Percentiles rank a stretch among this genome's conserved stretches.
phyloP scores from a whole-genome alignment of 2,329 filamentous ascomycete species.

The Ramularia collo-cygni region DNA sequence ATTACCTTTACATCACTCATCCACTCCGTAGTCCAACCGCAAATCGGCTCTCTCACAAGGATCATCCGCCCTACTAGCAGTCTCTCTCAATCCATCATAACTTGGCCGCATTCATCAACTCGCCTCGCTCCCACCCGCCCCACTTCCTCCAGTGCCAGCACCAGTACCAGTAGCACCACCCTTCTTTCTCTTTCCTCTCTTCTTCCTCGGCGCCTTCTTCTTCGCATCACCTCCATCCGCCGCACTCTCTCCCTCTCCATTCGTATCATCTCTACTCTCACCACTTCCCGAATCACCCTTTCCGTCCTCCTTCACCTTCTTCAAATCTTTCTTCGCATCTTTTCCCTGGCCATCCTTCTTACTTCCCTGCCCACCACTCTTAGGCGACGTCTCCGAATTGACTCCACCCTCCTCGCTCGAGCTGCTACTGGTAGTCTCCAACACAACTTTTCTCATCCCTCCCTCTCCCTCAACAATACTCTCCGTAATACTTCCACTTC shows the following conservation, averaged over 20 bases:
- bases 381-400: constrained; percentile 8
- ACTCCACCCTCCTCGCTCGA: constrained; percentile 3
- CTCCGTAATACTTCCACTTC: constrained; percentile 73
- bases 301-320: constrained; percentile 14
- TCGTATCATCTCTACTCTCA: constrained; percentile 9
- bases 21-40: no score
- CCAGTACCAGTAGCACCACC: constrained; percentile 2
- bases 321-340: constrained; percentile 7
- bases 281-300: constrained; percentile 5
- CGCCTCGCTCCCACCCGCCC: no score
- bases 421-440: constrained; percentile 55
- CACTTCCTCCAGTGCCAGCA: background rate
- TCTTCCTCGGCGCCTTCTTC: constrained; percentile 20
- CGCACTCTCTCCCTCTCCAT: constrained; percentile 2
- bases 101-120: no score
- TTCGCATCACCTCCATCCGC: constrained; percentile 7
- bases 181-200: constrained; percentile 21
- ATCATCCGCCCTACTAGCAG: no score
- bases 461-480: constrained; percentile 62
- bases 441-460: constrained; percentile 67
- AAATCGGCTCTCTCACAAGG: no score
- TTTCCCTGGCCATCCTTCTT: constrained; percentile 3
- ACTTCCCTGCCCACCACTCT: constrained; percentile 12
- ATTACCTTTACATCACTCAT: no score
- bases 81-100: no score